Conservation (phyloP, 345 rosid species). For the Salix dunnii region DNA sequence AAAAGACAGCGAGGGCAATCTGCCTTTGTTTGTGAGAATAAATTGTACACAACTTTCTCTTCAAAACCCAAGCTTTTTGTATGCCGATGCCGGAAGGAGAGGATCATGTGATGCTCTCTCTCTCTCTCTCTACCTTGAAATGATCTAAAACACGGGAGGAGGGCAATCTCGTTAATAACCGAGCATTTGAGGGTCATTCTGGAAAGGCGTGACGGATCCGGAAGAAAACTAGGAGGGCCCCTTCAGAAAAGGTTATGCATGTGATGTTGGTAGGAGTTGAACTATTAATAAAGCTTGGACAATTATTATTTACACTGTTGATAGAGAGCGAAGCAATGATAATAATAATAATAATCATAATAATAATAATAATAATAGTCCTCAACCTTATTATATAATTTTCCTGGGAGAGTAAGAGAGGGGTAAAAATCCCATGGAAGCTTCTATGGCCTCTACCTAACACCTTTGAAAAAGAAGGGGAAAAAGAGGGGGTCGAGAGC, state of each 20-base stretch:
- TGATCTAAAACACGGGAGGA: neutral
- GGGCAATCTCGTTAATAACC: neutral
- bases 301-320: constrained; percentile 18
- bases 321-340: constrained; percentile 10
- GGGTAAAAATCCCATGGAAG: constrained; percentile 32
- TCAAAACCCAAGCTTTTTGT: no score
- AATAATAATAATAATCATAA: neutral
- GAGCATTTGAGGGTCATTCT: neutral
- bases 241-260: constrained; percentile 18
- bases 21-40: no score
- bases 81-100: no score
- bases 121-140: no score
- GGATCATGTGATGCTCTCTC: no score
- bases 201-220: neutral
- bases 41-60: no score
- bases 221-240: constrained; percentile 6
- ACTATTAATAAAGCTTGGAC: constrained; percentile 14
- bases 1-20: no score
- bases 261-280: constrained; percentile 44
- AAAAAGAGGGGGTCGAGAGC: constrained; percentile 1
- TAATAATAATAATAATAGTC: neutral
- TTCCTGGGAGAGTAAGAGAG: neutral
- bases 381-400: neutral
- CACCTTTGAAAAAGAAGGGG: constrained; percentile 32
- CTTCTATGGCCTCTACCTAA: constrained; percentile 51